Evolutionary conservation across 2,329 filamentous ascomycete species (phyloP), one percentile per base, ranked within the genome.

Genomic region (Coniella lustricola): DNA sequence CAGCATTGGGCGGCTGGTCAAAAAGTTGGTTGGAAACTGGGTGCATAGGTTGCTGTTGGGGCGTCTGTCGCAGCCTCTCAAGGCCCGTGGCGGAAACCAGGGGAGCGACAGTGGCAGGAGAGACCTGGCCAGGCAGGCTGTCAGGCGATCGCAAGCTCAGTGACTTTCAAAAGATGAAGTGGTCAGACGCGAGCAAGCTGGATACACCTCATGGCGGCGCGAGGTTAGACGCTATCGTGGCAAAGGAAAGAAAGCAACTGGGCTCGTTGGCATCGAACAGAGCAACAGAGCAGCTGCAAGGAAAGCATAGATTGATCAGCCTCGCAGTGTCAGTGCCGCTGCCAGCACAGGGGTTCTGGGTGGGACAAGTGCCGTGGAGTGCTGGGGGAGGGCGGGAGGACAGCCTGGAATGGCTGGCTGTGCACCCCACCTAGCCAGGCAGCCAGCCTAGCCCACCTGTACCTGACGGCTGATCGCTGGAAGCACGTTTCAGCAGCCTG

Each of bases 1-100:
- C 62, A 83, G 70, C 79, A 83, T 82, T 64, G 54, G 54, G 40
- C 48, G 52, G 50, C 43, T 38, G 46, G 48, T 46, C 33, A 33
- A 43, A 36, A 20, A 42, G 37, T 29, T n/a, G 21, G 38, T 41
- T 20, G 38, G 34, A 37, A 29, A 10, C 25, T 29, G 10, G 16
- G 18, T 25, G 45, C 31, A 25, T 20, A 34, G 10, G 41, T 33
- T 17, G 44, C 45, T 39, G 38, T 36, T 35, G 16, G 43, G 22
- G 25, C 25, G 32, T 47, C 36, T 25, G 31, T 31, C 44, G 44
- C 37, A 45, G 54, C 56, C 51, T 48, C 53, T 51, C 50, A 16
- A 44, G 44, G 44, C 47, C 41, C 47, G 36, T 48, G 37, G 43
- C 39, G 44, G 33, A 49, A 38, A 46, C 46, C 43, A 46, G 45